Percentiles rank a stretch among this genome's conserved stretches.
These are phyloP conservation scores for Diddensiella transvaalensis DNA, from an alignment of 805 yeast genomes.

Conservation along the genomic window DNA sequence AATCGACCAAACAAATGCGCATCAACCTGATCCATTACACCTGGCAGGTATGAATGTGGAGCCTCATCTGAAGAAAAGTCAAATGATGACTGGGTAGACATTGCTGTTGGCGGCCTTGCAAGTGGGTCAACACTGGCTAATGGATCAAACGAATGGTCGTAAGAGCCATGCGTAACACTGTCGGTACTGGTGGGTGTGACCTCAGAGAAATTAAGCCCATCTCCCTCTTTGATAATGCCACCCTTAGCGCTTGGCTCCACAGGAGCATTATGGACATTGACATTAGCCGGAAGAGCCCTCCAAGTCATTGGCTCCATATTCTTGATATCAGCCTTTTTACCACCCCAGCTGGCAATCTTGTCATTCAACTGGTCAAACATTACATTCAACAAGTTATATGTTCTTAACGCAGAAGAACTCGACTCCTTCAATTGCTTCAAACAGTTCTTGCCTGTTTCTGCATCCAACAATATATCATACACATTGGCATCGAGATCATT, in stretches of 20 bases:
- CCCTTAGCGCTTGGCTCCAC: not conserved
- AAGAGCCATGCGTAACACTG: not conserved
- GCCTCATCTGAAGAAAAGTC: not conserved
- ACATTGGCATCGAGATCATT: slow-evolving; percentile 31
- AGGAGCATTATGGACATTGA: not conserved
- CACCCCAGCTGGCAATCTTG: slow-evolving; percentile 16
- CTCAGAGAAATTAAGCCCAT: not conserved
- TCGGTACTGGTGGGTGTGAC: not conserved
- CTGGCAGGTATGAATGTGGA: slow-evolving; percentile 55
- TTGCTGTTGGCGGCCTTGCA: not conserved
- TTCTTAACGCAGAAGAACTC: slow-evolving; percentile 74
- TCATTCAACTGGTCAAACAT: slow-evolving; percentile 37
- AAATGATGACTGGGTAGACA: not conserved
- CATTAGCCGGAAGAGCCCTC: not conserved
- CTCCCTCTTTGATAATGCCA: slow-evolving; percentile 1
- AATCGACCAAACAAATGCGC: slow-evolving; percentile 80
- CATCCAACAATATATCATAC: slow-evolving; percentile 59
- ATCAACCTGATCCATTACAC: slow-evolving; percentile 81
- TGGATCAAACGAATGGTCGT: not conserved
- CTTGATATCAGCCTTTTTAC: slow-evolving; percentile 1
- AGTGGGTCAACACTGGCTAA: not conserved
- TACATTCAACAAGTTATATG: slow-evolving; percentile 75
- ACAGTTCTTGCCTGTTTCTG: slow-evolving; percentile 75
- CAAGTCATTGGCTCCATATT: not conserved
- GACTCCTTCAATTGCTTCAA: slow-evolving; percentile 67